These are phyloP conservation scores for Magnusiomyces paraingens DNA, from an alignment of 1,139 yeast species.

Conservation along the genomic window DNA sequence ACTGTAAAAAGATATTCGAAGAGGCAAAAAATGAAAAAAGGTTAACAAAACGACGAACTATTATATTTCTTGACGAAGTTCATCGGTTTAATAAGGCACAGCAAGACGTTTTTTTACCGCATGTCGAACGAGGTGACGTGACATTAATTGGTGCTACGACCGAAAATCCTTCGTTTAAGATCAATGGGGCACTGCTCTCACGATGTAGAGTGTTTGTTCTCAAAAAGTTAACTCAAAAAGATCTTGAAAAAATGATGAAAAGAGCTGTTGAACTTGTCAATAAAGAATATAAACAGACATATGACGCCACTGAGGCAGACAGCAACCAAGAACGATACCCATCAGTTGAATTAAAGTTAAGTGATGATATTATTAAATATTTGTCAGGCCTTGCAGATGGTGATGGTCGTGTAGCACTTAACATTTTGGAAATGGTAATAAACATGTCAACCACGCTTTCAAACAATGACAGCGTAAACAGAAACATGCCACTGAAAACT, in stretches of 20 bases:
- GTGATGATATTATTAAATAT: conserved; percentile 53
- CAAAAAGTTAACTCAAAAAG: conserved; percentile 51
- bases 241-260: conserved; percentile 52
- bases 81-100: conserved; percentile 87
- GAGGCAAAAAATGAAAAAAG: conserved; percentile 64
- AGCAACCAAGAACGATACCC: background rate
- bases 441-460: conserved; percentile 14
- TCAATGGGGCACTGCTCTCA: conserved; percentile 81
- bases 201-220: conserved; percentile 83
- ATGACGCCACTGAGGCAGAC: conserved; percentile 16
- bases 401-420: conserved; percentile 79
- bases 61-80: conserved; percentile 85
- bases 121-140: conserved; percentile 39
- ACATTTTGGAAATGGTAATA: conserved; percentile 55
- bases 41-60: conserved; percentile 62
- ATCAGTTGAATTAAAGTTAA: background rate
- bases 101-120: conserved; percentile 64
- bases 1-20: conserved; percentile 64
- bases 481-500: conserved; percentile 7
- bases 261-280: conserved; percentile 61
- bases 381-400: conserved; percentile 80
- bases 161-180: conserved; percentile 88
- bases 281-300: conserved; percentile 41
- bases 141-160: conserved; percentile 85
- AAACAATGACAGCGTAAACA: conserved; percentile 5